phyloP scores from a whole-genome alignment of 495 filamentous ascomycete genomes.

The Aspergillus leporis region DNA sequence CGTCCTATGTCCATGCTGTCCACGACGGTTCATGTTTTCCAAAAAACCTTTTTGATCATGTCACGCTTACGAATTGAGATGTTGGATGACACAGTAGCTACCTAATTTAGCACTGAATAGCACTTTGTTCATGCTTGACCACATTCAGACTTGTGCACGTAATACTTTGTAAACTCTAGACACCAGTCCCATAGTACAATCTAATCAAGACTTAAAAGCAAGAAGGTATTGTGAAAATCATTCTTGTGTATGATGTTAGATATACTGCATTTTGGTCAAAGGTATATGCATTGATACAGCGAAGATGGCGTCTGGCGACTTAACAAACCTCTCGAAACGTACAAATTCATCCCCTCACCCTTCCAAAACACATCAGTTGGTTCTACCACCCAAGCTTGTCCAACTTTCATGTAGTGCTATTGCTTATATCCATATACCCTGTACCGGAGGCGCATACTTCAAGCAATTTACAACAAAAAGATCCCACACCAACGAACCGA shows the following conservation, averaged over 20 bases:
- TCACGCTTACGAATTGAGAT: constrained; percentile 18
- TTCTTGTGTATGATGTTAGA: neutral
- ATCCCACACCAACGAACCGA: too few species aligned
- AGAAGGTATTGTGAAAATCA: neutral
- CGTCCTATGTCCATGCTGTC: constrained; percentile 16
- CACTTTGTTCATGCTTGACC: neutral
- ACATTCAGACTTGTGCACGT: neutral
- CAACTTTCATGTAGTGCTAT: too few species aligned
- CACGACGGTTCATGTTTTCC: constrained; percentile 19
- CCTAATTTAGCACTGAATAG: constrained; percentile 9
- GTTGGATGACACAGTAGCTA: constrained; percentile 15
- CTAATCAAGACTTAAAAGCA: neutral
- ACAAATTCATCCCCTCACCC: too few species aligned
- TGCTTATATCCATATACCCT: too few species aligned
- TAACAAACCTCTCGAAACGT: too few species aligned
- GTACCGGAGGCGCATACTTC: too few species aligned
- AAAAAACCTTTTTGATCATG: constrained; percentile 15
- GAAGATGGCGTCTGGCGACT: too few species aligned
- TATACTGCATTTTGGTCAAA: neutral
- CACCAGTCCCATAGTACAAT: neutral
- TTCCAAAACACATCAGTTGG: too few species aligned
- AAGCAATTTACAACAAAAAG: too few species aligned
- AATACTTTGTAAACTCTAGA: neutral
- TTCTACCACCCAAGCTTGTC: too few species aligned
- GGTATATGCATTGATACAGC: too few species aligned